Evolutionary conservation across 225 moss, liverwort and hornwort species (phyloP).

Genomic region (Marchantia paleacea): DNA sequence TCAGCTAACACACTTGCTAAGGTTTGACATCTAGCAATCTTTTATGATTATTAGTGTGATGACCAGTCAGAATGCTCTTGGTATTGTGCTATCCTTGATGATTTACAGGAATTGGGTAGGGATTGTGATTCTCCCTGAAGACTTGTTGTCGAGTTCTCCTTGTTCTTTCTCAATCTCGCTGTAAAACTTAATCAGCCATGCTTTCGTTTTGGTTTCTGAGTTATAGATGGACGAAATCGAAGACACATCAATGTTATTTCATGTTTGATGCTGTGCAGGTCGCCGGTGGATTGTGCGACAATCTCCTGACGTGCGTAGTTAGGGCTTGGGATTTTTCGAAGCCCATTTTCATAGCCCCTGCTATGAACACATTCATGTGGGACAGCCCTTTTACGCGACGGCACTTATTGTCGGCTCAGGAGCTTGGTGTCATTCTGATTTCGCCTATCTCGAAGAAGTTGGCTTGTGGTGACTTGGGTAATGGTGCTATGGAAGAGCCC

Average conservation of each 20-base stretch:
- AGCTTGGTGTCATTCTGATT: constrained; percentile 71
- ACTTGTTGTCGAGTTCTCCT: too few relatives aligned
- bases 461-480: constrained; percentile 91
- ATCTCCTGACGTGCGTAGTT: constrained; percentile 90
- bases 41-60: too few relatives aligned
- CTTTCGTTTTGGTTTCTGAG: too few relatives aligned
- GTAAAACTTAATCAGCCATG: too few relatives aligned
- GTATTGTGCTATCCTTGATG: too few relatives aligned
- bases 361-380: constrained; percentile 99
- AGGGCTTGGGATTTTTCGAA: constrained; percentile 98
- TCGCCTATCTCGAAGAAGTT: constrained; percentile 80
- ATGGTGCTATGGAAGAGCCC: constrained; percentile 97
- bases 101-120: too few relatives aligned
- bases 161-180: too few relatives aligned
- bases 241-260: too few relatives aligned
- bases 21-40: constrained; percentile 33
- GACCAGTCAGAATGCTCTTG: too few relatives aligned
- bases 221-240: not conserved
- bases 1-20: constrained; percentile 96
- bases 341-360: constrained; percentile 89
- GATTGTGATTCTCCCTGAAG: too few relatives aligned
- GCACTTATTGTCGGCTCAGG: constrained; percentile 62
- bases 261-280: constrained; percentile 39
- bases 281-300: constrained; percentile 89
- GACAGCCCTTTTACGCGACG: constrained; percentile 83